A percentile compares a stretch with the other conserved stretches of the same genome.
Conservation (phyloP, 768 basidiomycete genomes). For the Rubroboletus pulcherrimus region DNA sequence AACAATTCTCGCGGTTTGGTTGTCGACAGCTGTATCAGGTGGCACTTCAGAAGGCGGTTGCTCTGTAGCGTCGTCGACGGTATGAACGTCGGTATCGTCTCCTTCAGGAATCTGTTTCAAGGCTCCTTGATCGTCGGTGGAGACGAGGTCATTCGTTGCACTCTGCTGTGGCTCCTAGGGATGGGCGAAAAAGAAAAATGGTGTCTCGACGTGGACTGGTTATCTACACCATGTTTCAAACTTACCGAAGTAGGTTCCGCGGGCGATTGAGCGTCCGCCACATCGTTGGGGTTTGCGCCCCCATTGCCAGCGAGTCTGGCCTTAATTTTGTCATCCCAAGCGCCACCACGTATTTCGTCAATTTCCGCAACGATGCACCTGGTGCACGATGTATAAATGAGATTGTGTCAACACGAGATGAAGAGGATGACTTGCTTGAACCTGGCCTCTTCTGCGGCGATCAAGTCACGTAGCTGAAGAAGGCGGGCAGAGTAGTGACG, state of each 20-base stretch:
- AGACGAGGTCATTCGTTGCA: background rate
- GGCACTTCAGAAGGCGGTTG: background rate
- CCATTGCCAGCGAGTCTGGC: constrained; percentile 26
- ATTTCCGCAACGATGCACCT: constrained; percentile 73
- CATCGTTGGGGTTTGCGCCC: constrained; percentile 3
- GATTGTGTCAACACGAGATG: background rate
- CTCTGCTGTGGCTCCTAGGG: constrained; percentile 12
- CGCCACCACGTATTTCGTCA: constrained; percentile 66
- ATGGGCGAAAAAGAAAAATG: background rate
- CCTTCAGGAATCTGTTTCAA: background rate
- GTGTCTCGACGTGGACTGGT: background rate
- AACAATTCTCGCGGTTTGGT: background rate
- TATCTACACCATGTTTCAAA: background rate
- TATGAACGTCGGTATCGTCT: background rate
- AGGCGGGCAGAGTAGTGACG: constrained; percentile 69
- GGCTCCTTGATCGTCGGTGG: background rate
- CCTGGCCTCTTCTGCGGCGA: constrained; percentile 65
- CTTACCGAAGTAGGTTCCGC: constrained; percentile 11
- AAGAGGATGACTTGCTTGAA: constrained; percentile 57
- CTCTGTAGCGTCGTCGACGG: constrained; percentile 4
- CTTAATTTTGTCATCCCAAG: constrained; percentile 54
- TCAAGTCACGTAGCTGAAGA: constrained; percentile 66
- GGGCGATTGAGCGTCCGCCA: background rate
- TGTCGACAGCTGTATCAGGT: constrained; percentile 3
- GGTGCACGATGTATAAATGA: background rate